Evolutionary conservation across 2,329 filamentous ascomycete species (phyloP).

Genomic region (Fusarium graminum): DNA sequence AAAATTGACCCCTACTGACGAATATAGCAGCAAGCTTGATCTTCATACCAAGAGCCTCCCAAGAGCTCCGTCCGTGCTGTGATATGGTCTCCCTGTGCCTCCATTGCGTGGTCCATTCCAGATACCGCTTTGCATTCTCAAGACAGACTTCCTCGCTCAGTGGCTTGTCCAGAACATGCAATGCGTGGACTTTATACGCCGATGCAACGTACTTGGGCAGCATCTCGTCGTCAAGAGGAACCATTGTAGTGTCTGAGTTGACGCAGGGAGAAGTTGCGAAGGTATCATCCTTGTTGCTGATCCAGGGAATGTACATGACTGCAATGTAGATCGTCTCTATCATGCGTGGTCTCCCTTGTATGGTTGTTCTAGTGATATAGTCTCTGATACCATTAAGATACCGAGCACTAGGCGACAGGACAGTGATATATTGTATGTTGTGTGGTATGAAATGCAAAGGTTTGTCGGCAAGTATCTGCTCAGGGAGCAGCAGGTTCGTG

Average conservation of each 20-base stretch:
- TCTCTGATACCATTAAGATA: too few relatives aligned
- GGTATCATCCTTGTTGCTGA: background rate
- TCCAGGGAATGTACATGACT: background rate
- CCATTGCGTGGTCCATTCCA: too few relatives aligned
- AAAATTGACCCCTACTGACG: background rate
- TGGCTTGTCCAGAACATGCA: background rate
- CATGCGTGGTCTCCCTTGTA: too few relatives aligned
- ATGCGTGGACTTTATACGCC: background rate
- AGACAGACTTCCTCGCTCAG: too few relatives aligned
- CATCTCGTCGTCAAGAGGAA: constrained; percentile 17
- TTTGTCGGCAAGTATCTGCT: background rate
- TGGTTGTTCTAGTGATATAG: too few relatives aligned
- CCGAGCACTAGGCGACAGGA: background rate
- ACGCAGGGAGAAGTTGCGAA: background rate
- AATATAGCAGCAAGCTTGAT: constrained; percentile 16
- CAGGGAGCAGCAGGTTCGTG: constrained; percentile 8
- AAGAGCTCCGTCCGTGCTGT: too few relatives aligned
- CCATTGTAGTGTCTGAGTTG: background rate
- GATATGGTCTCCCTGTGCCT: accelerated
- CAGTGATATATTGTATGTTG: background rate
- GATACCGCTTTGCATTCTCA: too few relatives aligned
- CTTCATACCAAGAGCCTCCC: background rate
- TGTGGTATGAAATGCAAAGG: background rate
- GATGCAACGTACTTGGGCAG: constrained; percentile 4
- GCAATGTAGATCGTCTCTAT: background rate